Evolutionary conservation across 768 basidiomycete species (phyloP).

Genomic region (Leccinum fibrillosum): DNA sequence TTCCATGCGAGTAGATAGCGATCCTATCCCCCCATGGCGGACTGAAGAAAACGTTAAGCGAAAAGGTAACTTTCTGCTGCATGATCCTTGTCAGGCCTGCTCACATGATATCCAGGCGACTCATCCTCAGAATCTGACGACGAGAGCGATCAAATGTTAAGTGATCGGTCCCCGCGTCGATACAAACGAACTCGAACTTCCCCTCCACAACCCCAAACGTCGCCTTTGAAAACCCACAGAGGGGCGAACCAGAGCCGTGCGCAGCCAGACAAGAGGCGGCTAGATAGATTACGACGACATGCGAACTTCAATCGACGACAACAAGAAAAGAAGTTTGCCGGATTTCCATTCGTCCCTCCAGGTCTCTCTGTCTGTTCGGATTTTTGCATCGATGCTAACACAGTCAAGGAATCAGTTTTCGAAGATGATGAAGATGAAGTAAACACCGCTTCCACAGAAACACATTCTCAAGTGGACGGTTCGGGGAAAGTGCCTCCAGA

Average conservation of each 20-base stretch:
- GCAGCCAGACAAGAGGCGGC: conserved; percentile 42
- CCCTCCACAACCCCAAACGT: conserved; percentile 42
- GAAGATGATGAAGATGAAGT: conserved; percentile 15
- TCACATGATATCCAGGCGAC: conserved; percentile 9
- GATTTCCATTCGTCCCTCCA: conserved; percentile 18
- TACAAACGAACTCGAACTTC: conserved; percentile 51
- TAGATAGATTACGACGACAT: conserved; percentile 37
- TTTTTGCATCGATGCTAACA: conserved; percentile 4
- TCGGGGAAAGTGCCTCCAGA: conserved; percentile 14
- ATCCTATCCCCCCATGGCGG: conserved; percentile 17
- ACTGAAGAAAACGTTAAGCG: conserved; percentile 39
- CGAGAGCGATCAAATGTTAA: conserved; percentile 27
- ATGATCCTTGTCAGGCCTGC: background rate
- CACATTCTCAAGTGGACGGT: conserved; percentile 2
- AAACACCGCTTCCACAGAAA: background rate
- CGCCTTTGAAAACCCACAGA: conserved; percentile 43
- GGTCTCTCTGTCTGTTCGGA: conserved; percentile 12
- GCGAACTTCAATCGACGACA: conserved; percentile 36
- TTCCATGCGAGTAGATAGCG: conserved; percentile 31
- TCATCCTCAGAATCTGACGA: conserved; percentile 29
- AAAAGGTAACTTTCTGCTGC: conserved; percentile 38
- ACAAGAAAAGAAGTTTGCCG: conserved; percentile 38
- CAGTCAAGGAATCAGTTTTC: conserved; percentile 3
- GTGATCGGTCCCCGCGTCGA: conserved; percentile 23
- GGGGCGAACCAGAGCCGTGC: conserved; percentile 35